Evolutionary conservation across 1,139 yeast species (phyloP).

Genomic region (Yamadazyma conglobata): DNA sequence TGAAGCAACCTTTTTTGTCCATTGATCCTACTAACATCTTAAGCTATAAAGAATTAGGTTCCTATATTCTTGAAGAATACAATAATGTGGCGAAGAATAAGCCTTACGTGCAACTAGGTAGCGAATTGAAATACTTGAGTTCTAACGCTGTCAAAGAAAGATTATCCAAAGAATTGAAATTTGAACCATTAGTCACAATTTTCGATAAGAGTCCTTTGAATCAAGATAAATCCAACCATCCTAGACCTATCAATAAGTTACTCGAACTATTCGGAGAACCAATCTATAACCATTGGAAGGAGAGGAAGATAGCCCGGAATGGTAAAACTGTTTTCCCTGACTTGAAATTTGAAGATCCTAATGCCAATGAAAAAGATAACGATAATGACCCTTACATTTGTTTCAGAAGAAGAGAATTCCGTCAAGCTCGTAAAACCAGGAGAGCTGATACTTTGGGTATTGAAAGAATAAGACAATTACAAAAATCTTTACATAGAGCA

Average conservation of each 20-base stretch:
- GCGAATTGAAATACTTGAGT: slow-evolving; percentile 33
- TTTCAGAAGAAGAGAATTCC: slow-evolving; percentile 91
- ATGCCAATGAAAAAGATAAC: slow-evolving; percentile 71
- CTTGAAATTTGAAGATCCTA: slow-evolving; percentile 80
- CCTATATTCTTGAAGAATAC: slow-evolving; percentile 40
- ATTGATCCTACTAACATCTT: slow-evolving; percentile 81
- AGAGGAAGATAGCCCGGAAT: slow-evolving; percentile 62
- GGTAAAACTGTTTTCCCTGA: slow-evolving; percentile 75
- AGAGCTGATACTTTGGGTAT: slow-evolving; percentile 90
- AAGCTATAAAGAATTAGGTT: slow-evolving; percentile 63
- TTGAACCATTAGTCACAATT: slow-evolving; percentile 39
- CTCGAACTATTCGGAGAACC: slow-evolving; percentile 62
- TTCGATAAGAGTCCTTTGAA: slow-evolving; percentile 48
- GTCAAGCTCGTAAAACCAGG: slow-evolving; percentile 95
- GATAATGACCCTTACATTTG: slow-evolving; percentile 95
- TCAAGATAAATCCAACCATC: slow-evolving; percentile 14
- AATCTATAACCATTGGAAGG: slow-evolving; percentile 80
- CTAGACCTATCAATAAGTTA: slow-evolving; percentile 49
- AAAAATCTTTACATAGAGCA: slow-evolving; percentile 75
- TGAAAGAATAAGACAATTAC: slow-evolving; percentile 73
- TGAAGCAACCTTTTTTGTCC: slow-evolving; percentile 82
- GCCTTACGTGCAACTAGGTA: slow-evolving; percentile 28
- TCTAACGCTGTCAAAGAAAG: slow-evolving; percentile 38
- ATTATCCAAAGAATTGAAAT: slow-evolving; percentile 38
- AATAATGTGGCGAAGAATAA: slow-evolving; percentile 26